Conservation (phyloP, 169 alveolate genomes). For the Eimeria zaria region DNA sequence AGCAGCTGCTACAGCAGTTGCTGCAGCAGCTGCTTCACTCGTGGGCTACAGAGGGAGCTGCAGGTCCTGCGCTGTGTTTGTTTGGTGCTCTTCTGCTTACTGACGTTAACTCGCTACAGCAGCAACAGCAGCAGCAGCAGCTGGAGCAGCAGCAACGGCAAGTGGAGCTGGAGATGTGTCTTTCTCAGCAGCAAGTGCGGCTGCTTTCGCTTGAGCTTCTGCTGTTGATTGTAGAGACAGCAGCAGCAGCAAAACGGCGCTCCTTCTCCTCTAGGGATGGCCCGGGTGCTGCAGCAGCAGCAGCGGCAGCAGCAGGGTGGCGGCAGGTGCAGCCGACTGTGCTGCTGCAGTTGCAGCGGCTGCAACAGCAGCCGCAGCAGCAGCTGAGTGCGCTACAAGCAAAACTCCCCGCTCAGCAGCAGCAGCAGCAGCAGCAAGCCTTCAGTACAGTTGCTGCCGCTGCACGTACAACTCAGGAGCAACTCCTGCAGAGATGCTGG, state of each 20-base stretch:
- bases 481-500: conserved; percentile 72
- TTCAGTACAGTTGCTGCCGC: conserved; percentile 9
- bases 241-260: conserved; percentile 51
- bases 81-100: conserved; percentile 5
- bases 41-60: conserved; percentile 36
- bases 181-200: neutral
- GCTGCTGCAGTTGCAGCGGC: conserved; percentile 42
- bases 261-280: neutral
- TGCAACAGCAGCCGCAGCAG: conserved; percentile 60
- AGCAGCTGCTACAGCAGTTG: conserved; percentile 51
- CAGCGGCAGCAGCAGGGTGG: conserved; percentile 44
- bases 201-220: conserved; percentile 25
- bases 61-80: conserved; percentile 18
- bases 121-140: conserved; percentile 10
- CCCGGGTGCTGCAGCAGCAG: conserved; percentile 13
- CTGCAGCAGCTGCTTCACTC: conserved; percentile 67
- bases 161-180: conserved; percentile 1
- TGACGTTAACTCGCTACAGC: neutral
- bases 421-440: no score
- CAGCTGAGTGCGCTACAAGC: neutral
- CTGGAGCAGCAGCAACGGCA: neutral
- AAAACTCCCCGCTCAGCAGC: conserved; percentile 23
- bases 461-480: conserved; percentile 60
- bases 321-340: conserved; percentile 32
- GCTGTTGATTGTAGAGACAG: conserved; percentile 9